Base-by-base conservation (phyloP, 768 basidiomycete genomes). In the Kwoniella sp. region DNA sequence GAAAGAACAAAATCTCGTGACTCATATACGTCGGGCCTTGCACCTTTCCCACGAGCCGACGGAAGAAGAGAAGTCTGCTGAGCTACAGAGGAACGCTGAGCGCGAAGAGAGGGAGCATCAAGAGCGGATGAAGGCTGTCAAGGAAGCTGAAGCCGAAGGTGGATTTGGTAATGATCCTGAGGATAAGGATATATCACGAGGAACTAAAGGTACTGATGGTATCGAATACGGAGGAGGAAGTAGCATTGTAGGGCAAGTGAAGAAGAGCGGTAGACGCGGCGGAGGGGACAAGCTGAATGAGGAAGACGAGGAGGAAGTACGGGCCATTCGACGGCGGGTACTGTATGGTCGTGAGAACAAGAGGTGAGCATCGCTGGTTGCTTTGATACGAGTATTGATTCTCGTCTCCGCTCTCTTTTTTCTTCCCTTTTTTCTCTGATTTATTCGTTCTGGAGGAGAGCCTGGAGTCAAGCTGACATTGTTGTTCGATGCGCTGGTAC, bases 1-100 rank as follows among this genome's bases (percentile, higher is more conserved):
- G 52, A 54, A 52, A 4, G 56, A 72, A 58, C 68, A 70, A 44
- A 30, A 58, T 19, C 33, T 77, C 25, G 29, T 58, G 2, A 22
- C 58, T 2, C 58, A 62, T 15, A 40, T 77, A 24, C 68, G 68
- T 47, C 46, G 48, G 1, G 56, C 56, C 15, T 48, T 77, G 25
- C 60, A 68, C 36, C 30, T 73, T 9, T 65, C 65, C 7, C 65
- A 68, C 37, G 70, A 77, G 33, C 56, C 59, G 30, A 70, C 68
- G 0, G 75, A 77, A 52, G 44, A 62, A 44, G 72, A 73, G 53
- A 74, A 74, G 55, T 70, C 71, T 1, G 67, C 48, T 1, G 56
- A 69, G 48, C 55, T 70, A 46, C 21, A 67, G 54, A 57, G 47
- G 17, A 66, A 64, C 36, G 64, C 64, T 2, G 56, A 65, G 46